A percentile compares a stretch with the other conserved stretches of the same genome.
phyloP scores from a whole-genome alignment of 2,329 filamentous ascomycete species.

The Neofusicoccum umdonicola region DNA sequence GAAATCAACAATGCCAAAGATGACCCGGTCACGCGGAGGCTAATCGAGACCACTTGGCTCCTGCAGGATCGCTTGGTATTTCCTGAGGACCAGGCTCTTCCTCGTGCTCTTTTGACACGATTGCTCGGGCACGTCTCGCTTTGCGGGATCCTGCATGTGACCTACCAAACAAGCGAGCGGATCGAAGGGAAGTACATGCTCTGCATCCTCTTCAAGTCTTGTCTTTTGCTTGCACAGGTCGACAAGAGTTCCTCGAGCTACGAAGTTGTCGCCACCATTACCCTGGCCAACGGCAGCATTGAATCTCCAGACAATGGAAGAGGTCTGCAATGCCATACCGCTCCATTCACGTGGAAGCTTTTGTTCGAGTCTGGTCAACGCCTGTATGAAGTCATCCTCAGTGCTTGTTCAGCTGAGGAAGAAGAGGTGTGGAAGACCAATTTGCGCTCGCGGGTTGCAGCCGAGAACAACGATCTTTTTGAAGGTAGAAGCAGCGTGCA shows the following conservation, averaged over 20 bases:
- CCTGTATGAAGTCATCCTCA: conserved; percentile 81
- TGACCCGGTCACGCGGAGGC: conserved; percentile 65
- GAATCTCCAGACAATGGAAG: conserved; percentile 73
- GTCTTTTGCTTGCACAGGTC: conserved; percentile 71
- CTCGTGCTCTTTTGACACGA: conserved; percentile 55
- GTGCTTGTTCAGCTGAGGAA: conserved; percentile 78
- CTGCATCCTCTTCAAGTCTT: conserved; percentile 77
- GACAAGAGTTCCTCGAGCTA: conserved; percentile 66
- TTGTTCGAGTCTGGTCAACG: conserved; percentile 75
- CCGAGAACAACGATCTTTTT: conserved; percentile 51
- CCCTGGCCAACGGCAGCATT: conserved; percentile 62
- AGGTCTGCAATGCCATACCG: conserved; percentile 82
- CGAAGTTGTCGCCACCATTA: conserved; percentile 71
- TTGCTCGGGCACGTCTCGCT: conserved; percentile 76
- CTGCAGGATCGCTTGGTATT: conserved; percentile 80
- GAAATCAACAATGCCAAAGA: conserved; percentile 84
- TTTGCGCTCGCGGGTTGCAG: conserved; percentile 55
- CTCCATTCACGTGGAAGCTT: conserved; percentile 88
- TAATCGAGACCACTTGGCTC: conserved; percentile 78
- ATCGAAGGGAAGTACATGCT: conserved; percentile 80
- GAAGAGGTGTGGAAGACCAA: conserved; percentile 75
- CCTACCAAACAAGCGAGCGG: conserved; percentile 69
- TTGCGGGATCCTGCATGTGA: conserved; percentile 79
- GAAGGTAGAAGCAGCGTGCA: conserved; percentile 48
- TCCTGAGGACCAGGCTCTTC: conserved; percentile 51